Percentiles rank a stretch among this genome's conserved stretches.
These are phyloP conservation scores for Alternaria sp. DNA, from an alignment of 2,329 filamentous ascomycete genomes.

Conservation along the genomic window DNA sequence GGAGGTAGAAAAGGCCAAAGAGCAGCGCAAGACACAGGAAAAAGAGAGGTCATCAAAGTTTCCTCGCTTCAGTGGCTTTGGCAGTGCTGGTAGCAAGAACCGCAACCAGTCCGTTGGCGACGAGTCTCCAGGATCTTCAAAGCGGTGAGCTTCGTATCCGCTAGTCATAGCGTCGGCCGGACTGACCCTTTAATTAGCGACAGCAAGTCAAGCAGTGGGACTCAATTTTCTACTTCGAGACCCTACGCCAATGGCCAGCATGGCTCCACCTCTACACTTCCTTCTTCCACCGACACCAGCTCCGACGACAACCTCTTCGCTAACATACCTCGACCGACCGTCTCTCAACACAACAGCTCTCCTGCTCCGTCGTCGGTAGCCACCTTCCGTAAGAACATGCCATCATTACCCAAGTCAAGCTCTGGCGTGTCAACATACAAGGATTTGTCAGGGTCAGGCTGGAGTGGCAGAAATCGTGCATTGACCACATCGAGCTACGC, in stretches of 20 bases:
- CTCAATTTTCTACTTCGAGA: conserved; percentile 46
- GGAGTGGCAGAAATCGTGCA: conserved; percentile 44
- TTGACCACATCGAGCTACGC: conserved; percentile 60
- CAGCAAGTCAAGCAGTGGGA: conserved; percentile 54
- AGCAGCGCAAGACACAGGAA: conserved; percentile 42
- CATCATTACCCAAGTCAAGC: conserved; percentile 37
- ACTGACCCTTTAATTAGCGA: conserved; percentile 47
- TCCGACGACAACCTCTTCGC: conserved; percentile 51
- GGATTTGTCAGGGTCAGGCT: conserved; percentile 24
- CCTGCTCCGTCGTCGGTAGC: conserved; percentile 36
- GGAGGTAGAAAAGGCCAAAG: conserved; percentile 42
- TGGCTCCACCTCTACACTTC: conserved; percentile 52
- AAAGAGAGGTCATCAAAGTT: conserved; percentile 47
- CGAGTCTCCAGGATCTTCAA: conserved; percentile 47
- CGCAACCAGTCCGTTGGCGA: conserved; percentile 50
- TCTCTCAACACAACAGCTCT: conserved; percentile 43
- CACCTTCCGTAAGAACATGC: conserved; percentile 41
- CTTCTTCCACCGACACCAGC: conserved; percentile 52
- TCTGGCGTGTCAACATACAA: conserved; percentile 34
- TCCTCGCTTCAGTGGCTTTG: conserved; percentile 47
- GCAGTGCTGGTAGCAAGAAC: conserved; percentile 39
- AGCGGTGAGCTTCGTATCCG: conserved; percentile 44
- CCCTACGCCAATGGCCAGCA: conserved; percentile 50
- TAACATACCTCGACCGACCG: conserved; percentile 42
- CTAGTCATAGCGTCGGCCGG: conserved; percentile 35